These are phyloP conservation scores for Didymellaceae sp. DNA, from an alignment of 2,329 filamentous ascomycete species.

Conservation along the genomic window DNA sequence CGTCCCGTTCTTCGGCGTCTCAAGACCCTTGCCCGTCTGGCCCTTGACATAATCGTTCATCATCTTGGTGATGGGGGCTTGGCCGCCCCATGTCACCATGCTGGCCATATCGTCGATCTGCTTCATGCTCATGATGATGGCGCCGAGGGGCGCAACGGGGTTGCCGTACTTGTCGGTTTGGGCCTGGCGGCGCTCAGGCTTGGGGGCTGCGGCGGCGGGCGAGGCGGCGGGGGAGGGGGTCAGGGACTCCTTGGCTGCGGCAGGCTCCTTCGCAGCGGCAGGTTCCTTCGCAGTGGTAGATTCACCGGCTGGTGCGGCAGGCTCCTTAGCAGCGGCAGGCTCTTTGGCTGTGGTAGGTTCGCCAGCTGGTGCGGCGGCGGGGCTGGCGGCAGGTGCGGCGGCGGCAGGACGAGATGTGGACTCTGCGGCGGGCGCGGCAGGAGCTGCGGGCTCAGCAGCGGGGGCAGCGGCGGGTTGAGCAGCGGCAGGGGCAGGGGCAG, in stretches of 20 bases:
- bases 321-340: slow-evolving; percentile 8
- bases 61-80: slow-evolving; percentile 43
- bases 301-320: slow-evolving; percentile 1
- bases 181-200: slow-evolving; percentile 28
- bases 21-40: slow-evolving; percentile 29
- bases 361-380: slow-evolving; percentile 1
- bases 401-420: not conserved
- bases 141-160: slow-evolving; percentile 30
- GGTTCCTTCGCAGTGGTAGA: not conserved
- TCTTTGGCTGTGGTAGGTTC: not conserved
- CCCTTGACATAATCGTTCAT: slow-evolving; percentile 44
- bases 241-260: slow-evolving; percentile 13
- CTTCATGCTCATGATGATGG: slow-evolving; percentile 44
- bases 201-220: slow-evolving; percentile 15
- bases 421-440: not conserved
- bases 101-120: slow-evolving; percentile 43
- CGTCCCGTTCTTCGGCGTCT: slow-evolving; percentile 9
- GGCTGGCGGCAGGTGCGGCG: not conserved
- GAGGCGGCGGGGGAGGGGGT: slow-evolving; percentile 19
- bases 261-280: slow-evolving; percentile 7
- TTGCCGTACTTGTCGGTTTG: slow-evolving; percentile 31
- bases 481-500: slow-evolving; percentile 17
- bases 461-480: slow-evolving; percentile 13
- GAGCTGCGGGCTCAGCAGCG: not conserved
- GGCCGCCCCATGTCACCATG: slow-evolving; percentile 34